Percentiles rank a stretch among this genome's conserved stretches.
phyloP scores from a whole-genome alignment of 306 rosid genomes.

The Clitoria ternatea region DNA sequence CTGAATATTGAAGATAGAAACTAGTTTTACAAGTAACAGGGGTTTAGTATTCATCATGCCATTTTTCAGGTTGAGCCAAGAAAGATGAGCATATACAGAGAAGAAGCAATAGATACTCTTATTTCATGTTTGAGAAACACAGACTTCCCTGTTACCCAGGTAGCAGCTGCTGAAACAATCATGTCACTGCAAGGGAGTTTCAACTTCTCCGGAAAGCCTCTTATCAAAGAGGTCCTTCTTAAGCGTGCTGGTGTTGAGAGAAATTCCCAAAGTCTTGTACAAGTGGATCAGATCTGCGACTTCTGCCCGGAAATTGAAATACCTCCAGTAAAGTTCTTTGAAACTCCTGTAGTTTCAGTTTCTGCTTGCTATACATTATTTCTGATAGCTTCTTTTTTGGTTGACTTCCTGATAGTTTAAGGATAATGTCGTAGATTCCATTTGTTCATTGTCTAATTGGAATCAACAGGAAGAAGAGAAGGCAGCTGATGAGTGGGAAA shows the following conservation, averaged over 20 bases:
- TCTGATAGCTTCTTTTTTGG: not conserved
- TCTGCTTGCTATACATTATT: constrained; percentile 10
- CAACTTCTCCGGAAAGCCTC: constrained; percentile 57
- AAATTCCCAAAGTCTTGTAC: constrained; percentile 40
- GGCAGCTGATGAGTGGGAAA: constrained; percentile 84
- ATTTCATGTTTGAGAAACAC: constrained; percentile 71
- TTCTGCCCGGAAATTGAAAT: constrained; percentile 38
- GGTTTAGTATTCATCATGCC: constrained; percentile 17
- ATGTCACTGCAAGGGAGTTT: constrained; percentile 83
- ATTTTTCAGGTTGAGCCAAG: constrained; percentile 75
- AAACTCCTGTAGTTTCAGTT: constrained; percentile 5
- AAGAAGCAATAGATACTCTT: constrained; percentile 85
- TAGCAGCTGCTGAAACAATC: constrained; percentile 75
- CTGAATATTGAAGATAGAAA: constrained; percentile 6
- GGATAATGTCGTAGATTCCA: too few species aligned
- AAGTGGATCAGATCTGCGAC: constrained; percentile 45
- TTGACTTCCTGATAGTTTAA: too few species aligned
- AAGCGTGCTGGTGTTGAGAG: constrained; percentile 63
- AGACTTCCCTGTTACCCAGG: constrained; percentile 63
- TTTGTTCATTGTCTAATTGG: too few species aligned
- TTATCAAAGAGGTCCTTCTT: constrained; percentile 64
- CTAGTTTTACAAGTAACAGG: not conserved
- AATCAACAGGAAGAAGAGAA: constrained; percentile 70
- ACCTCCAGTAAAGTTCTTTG: constrained; percentile 44
- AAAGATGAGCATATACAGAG: constrained; percentile 93